A percentile compares a stretch with the other conserved stretches of the same genome.
Conservation (phyloP, 495 filamentous ascomycete genomes). For the Penicillium flavigenum region DNA sequence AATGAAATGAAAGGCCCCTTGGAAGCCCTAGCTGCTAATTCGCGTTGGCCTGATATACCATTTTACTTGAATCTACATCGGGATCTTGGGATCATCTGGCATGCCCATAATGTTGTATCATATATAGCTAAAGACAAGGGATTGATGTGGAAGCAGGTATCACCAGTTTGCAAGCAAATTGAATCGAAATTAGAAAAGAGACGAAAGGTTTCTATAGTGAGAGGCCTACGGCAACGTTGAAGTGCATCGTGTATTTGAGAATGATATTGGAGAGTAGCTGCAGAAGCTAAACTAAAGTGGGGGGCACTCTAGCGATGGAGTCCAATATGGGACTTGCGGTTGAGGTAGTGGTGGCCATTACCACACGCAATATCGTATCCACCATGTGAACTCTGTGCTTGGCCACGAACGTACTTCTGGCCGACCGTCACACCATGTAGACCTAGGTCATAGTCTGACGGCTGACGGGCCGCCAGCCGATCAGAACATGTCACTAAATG, state of each 20-base stretch:
- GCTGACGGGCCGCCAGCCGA: conserved; percentile 59
- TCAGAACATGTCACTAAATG: conserved; percentile 55
- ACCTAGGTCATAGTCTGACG: conserved; percentile 59
- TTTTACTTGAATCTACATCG: neutral
- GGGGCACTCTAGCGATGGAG: conserved; percentile 32
- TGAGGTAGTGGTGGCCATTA: conserved; percentile 68
- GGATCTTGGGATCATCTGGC: neutral
- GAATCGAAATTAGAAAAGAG: no score
- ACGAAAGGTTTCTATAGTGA: no score
- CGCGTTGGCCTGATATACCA: neutral
- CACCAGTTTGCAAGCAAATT: no score
- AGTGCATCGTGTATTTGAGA: no score
- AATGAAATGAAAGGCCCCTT: neutral
- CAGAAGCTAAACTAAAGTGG: no score
- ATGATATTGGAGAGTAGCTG: no score
- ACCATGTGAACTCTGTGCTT: conserved; percentile 39
- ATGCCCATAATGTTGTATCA: no score
- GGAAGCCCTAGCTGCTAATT: neutral
- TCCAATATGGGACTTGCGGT: conserved; percentile 69
- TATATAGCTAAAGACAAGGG: neutral
- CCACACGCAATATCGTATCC: conserved; percentile 78
- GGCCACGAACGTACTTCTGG: conserved; percentile 44
- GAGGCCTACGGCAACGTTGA: no score
- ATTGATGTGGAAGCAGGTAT: neutral
- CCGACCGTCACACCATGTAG: conserved; percentile 79